Base-by-base conservation (phyloP, 192 early-diverging fungal genomes). In the Diversispora eburnea region DNA sequence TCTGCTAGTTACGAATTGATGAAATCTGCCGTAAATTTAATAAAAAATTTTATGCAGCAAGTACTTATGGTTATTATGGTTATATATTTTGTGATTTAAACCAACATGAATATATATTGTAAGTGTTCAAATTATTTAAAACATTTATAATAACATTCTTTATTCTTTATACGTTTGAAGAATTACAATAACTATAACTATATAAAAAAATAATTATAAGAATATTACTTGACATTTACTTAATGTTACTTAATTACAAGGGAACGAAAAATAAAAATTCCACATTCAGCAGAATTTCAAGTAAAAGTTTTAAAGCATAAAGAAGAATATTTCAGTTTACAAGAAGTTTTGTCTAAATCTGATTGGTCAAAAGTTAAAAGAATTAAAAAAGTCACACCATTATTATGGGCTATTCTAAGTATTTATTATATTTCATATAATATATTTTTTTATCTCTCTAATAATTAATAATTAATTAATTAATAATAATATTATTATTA, bases 71-170 rank as follows among this genome's bases (percentile, higher is more conserved):
- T 8, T 81, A 90, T 52, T 85, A 84, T 70, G 94, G 94, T 10
- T 98, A 88, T 78, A 88, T 94, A n/a, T 96, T 96, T 77, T 87
- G 87, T 72, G 95, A 98, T 80, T 77, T 95, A 42, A 77, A 63
- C 1, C 60, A 83, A 5, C 90, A 95, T 75, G 70, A 81, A 5
- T 95, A 83, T 76, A 74, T 79, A 25, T 78, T 79, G 87, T 87
- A 84, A 77, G 82, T 67, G 5, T 19, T 41, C 17, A 22, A 42
- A 39, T 47, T 54, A 45, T 33, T 33, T 51, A 61, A 4, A 20
- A 39, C 9, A 10, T 25, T 45, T 3, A 3, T 33, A 39, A 39
- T 55, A 12, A n/a, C n/a, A n/a, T n/a, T n/a, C n/a, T n/a, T n/a
- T 55, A 54, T 54, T 55, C 8, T 54, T 69, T 64, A 33, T 33